Evolutionary conservation across 306 rosid species (phyloP), one percentile per base, ranked within the genome.

Genomic region (Lathyrus aphaca): DNA sequence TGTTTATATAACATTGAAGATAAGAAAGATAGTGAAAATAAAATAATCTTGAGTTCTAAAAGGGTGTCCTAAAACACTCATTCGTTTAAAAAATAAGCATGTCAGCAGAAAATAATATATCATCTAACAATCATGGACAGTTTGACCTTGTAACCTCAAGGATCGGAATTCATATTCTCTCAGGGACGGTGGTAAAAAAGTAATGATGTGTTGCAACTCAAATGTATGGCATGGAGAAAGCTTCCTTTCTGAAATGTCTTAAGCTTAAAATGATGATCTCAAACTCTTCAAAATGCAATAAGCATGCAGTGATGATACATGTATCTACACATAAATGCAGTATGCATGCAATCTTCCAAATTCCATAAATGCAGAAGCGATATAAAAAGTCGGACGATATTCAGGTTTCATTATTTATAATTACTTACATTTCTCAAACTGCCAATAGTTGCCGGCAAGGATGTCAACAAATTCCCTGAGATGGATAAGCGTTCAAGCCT

Each of bases 401-500:
- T 56, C 50, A 56, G 42, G 54, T 64, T 66, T 56, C 77, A 73
- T 19, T 9, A 59, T 63, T 50, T 54, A 49, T 78, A 73, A 42
- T 55, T 39, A 66, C 91, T 86, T 83, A 91, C 99, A 83, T 87
- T 91, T 61, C 97, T 87, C 88, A 95, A 82, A 88, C 96, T 95
- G 75, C 99, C 99, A 76, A 95, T 89, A 62, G 97, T 91, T 12
- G 77, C 81, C 10, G 99, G 99, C 87, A 95, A 80, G 67, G 59
- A 67, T 63, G 86, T 75, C 55, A 91, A 68, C 74, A 71, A 58
- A 76, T 95, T 95, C 53, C 85, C 79, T 3, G 92, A 84, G 83
- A 95, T 84, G 49, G 97, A 91, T 73, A 95, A 71, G 79, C 73
- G 86, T 77, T 95, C 96, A 66, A 95, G 97, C 83, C 90, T 83